phyloP scores from a whole-genome alignment of 1,284 basidiomycete species.

The Limonomyces culmigenus region DNA sequence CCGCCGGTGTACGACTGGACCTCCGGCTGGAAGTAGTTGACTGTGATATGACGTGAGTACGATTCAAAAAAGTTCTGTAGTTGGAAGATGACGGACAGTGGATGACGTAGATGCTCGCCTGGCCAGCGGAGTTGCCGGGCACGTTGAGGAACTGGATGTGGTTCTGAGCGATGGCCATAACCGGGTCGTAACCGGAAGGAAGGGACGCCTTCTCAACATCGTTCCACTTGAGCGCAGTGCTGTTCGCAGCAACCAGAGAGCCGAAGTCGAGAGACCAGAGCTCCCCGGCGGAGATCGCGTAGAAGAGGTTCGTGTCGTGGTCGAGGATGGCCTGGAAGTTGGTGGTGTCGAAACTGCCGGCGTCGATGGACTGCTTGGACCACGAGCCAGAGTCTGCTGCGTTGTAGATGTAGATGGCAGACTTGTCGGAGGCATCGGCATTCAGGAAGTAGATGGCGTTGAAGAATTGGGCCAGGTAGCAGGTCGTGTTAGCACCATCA shows the following conservation, averaged over 20 bases:
- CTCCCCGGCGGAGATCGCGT: slow-evolving; percentile 34
- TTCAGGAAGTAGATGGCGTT: slow-evolving; percentile 71
- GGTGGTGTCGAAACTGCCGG: slow-evolving; percentile 35
- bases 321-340: slow-evolving; percentile 54
- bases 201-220: slow-evolving; percentile 38
- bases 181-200: slow-evolving; percentile 39
- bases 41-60: slow-evolving; percentile 18
- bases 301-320: slow-evolving; percentile 81
- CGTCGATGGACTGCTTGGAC: slow-evolving; percentile 37
- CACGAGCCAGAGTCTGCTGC: slow-evolving; percentile 43
- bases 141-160: slow-evolving; percentile 69
- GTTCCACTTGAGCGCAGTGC: slow-evolving; percentile 40
- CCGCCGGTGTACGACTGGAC: slow-evolving; percentile 45
- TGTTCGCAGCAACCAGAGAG: slow-evolving; percentile 36
- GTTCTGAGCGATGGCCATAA: slow-evolving; percentile 67
- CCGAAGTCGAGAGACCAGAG: slow-evolving; percentile 56
- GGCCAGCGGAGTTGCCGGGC: slow-evolving; percentile 45
- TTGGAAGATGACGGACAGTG: slow-evolving; percentile 45
- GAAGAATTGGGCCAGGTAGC: slow-evolving; percentile 57
- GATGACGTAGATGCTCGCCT: slow-evolving; percentile 70
- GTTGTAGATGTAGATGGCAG: slow-evolving; percentile 53
- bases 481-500: slow-evolving; percentile 44
- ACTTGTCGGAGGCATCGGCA: slow-evolving; percentile 49
- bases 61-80: slow-evolving; percentile 2
- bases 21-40: slow-evolving; percentile 67